Evolutionary conservation across 2,329 filamentous ascomycete species (phyloP).

Genomic region (Neopestalotiopsis clavispora): DNA sequence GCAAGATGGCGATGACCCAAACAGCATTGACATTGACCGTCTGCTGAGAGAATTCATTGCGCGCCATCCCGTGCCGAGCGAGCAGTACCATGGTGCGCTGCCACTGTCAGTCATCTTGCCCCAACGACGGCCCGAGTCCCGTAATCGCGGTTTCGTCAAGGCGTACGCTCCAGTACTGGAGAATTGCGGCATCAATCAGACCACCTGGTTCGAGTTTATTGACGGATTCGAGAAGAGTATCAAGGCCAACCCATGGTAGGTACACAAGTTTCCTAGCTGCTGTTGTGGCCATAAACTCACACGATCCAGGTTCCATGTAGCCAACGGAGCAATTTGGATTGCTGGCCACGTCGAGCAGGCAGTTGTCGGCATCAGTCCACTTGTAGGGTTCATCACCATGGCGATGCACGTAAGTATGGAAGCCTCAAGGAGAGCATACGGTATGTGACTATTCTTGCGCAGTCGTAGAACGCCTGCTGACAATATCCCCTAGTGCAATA

Average conservation of each 20-base stretch:
- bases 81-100: background rate
- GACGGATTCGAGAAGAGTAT: constrained; percentile 44
- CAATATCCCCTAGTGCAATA: constrained; percentile 20
- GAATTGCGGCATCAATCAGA: constrained; percentile 43
- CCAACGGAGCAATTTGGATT: constrained; percentile 37
- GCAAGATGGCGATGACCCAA: background rate
- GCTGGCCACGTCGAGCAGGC: constrained; percentile 43
- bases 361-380: constrained; percentile 37
- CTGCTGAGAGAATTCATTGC: constrained; percentile 8
- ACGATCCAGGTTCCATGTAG: constrained; percentile 17
- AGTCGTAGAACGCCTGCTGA: constrained; percentile 21
- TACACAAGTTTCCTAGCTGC: background rate
- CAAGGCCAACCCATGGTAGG: constrained; percentile 28
- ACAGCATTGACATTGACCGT: background rate
- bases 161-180: constrained; percentile 48
- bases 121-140: constrained; percentile 45
- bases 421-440: constrained; percentile 44
- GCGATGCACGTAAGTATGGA: constrained; percentile 48
- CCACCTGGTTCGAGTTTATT: constrained; percentile 46
- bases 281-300: background rate
- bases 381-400: constrained; percentile 45
- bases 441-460: constrained; percentile 19
- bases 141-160: constrained; percentile 46
- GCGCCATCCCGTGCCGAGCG: background rate
- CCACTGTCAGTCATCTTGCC: constrained; percentile 45